Percentiles rank a stretch among this genome's conserved stretches.
phyloP scores from a whole-genome alignment of 176 grass and related monocot genomes.

The Tillandsia fasciculata region DNA sequence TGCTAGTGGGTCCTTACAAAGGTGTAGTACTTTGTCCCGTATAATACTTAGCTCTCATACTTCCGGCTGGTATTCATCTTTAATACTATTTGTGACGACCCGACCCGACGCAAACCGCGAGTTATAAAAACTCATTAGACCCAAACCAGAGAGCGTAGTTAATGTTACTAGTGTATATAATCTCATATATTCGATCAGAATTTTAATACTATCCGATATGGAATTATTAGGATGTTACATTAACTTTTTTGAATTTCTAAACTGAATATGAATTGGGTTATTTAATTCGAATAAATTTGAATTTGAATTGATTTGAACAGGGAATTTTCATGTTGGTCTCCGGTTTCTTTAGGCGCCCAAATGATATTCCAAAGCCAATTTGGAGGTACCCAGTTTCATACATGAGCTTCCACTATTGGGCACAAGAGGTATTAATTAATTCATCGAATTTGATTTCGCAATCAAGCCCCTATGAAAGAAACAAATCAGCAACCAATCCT shows the following conservation, averaged over 20 bases:
- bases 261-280: too few species aligned
- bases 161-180: too few species aligned
- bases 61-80: too few species aligned
- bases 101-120: too few species aligned
- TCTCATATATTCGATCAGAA: too few species aligned
- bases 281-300: neutral
- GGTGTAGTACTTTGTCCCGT: too few species aligned
- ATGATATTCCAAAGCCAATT: slow-evolving; percentile 86
- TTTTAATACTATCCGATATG: too few species aligned
- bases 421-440: slow-evolving; percentile 56
- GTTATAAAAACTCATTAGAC: too few species aligned
- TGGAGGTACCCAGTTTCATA: slow-evolving; percentile 99
- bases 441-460: neutral
- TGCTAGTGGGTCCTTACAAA: too few species aligned
- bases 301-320: slow-evolving; percentile 31
- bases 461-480: neutral
- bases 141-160: too few species aligned
- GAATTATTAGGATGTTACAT: neutral
- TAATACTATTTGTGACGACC: too few species aligned
- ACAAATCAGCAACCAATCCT: neutral
- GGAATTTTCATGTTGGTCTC: slow-evolving; percentile 99
- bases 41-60: too few species aligned
- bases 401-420: slow-evolving; percentile 98
- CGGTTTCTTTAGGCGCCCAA: slow-evolving; percentile 88
- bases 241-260: neutral